Percentiles rank a stretch among this genome's conserved stretches.
phyloP scores from a whole-genome alignment of 129 eudicot species.

The Dittrichia graveolens region DNA sequence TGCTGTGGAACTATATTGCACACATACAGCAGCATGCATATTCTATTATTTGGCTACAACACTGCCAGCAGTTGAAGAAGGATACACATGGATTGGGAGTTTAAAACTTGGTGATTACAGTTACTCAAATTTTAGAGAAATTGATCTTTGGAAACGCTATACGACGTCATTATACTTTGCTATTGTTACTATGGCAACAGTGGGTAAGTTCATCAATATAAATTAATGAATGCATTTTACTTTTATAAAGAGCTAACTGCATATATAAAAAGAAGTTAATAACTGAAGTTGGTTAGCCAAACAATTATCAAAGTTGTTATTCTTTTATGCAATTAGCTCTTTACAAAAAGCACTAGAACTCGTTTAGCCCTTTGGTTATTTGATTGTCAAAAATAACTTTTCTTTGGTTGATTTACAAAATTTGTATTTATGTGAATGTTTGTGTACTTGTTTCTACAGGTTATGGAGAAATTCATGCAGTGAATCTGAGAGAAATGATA shows the following conservation, averaged over 20 bases:
- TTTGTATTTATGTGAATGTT: conserved; percentile 12
- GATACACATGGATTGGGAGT: conserved; percentile 97
- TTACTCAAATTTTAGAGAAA: conserved; percentile 76
- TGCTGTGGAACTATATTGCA: conserved; percentile 84
- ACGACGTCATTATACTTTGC: conserved; percentile 84
- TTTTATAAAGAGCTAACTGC: no score
- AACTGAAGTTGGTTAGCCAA: no score
- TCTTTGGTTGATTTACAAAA: background rate
- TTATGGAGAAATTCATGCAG: conserved; percentile 97
- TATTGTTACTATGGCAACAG: conserved; percentile 95
- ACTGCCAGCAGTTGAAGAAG: conserved; percentile 78
- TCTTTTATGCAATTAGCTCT: no score
- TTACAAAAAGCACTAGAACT: no score
- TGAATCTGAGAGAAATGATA: conserved; percentile 92
- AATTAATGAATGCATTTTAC: conserved; percentile 1
- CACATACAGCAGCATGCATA: conserved; percentile 98
- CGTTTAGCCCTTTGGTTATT: no score
- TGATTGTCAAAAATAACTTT: background rate
- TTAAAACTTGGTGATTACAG: conserved; percentile 79
- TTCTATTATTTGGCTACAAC: conserved; percentile 94
- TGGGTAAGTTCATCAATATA: conserved; percentile 68
- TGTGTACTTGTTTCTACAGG: conserved; percentile 49
- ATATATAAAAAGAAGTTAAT: no score
- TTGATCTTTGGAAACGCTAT: conserved; percentile 83
- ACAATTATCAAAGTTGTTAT: no score